Evolutionary conservation across 768 basidiomycete genomes (phyloP).

Genomic region (Kwoniella europaea): DNA sequence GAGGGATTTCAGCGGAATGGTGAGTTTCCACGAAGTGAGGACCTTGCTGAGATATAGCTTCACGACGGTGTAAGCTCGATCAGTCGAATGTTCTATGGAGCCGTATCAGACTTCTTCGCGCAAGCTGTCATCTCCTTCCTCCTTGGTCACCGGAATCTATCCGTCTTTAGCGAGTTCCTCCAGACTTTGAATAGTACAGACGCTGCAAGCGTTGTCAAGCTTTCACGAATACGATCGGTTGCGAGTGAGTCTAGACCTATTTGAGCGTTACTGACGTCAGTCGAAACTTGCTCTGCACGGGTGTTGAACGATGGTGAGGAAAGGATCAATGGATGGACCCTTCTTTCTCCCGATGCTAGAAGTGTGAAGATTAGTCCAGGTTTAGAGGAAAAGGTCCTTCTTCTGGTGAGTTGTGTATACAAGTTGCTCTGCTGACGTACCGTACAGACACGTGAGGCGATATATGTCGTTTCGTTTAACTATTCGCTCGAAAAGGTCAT

Average conservation of each 20-base stretch:
- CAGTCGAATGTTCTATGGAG: constrained; percentile 65
- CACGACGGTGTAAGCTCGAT: constrained; percentile 96
- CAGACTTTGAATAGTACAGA: constrained; percentile 88
- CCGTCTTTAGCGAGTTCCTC: constrained; percentile 93
- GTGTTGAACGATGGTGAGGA: constrained; percentile 78
- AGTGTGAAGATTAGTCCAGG: constrained; percentile 74
- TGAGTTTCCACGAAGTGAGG: constrained; percentile 55
- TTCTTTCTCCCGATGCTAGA: constrained; percentile 80
- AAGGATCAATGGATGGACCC: constrained; percentile 84
- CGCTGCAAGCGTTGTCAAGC: constrained; percentile 81
- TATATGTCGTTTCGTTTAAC: constrained; percentile 68
- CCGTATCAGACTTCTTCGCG: constrained; percentile 84
- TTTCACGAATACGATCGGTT: constrained; percentile 86
- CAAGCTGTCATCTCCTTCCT: constrained; percentile 79
- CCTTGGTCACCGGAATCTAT: constrained; percentile 68
- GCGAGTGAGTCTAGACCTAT: constrained; percentile 63
- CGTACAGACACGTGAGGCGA: constrained; percentile 64
- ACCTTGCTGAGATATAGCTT: constrained; percentile 31
- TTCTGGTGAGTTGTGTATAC: constrained; percentile 68
- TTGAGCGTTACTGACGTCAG: constrained; percentile 26
- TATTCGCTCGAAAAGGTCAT: constrained; percentile 91
- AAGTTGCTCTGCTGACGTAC: constrained; percentile 12
- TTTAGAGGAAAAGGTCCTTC: constrained; percentile 91
- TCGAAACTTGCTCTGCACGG: constrained; percentile 81
- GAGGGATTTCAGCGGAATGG: constrained; percentile 84